Evolutionary conservation across 352 stramenopile genomes (phyloP), one percentile per base, ranked within the genome.

Genomic region (Phytophthora pistaciae): DNA sequence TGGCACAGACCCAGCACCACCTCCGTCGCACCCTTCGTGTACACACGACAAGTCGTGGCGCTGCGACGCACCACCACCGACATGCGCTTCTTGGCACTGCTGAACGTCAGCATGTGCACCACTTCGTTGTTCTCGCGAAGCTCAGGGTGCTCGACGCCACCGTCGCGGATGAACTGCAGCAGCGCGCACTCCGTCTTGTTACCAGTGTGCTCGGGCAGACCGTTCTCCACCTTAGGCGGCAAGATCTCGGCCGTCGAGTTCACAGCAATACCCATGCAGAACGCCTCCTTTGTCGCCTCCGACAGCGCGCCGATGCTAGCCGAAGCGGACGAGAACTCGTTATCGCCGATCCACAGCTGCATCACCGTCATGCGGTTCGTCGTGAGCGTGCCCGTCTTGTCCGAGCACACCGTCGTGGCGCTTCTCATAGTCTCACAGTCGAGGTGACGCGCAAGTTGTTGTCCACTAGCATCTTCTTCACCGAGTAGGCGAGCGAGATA

Each of bases 361-460:
- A 97, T 91, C 27, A 99, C 91, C 27, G 97, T 98, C 97, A 99
- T 99, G 20, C 92, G 84, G 72, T 99, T 99, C 60, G 94, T 99
- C 3, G 98, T 99, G 7, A 99, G 82, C 49, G 97, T 99, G 16
- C 98, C 98, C 6, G 89, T 97, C 82, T 94, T 97, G 75, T 95
- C 96, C 31, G 91, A 98, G 76, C 95, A 98, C 74, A 99, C 97
- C 1, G 98, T 94, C 8, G 97, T 98, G 0, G 96, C 93, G 58
- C 87, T 96, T 63, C 96, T 95, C 82, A 49, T 49, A 6, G 42
- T 49, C 42, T 49, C 42, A 21, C 42, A 49, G 5, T 49, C 42
- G 14, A 49, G 42, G 18, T 49, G 42, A 23, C 42, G 42, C 16
- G 23, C 18, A 50, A 18, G 42, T 50, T 50, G 42, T 50, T 50